Base-by-base conservation (phyloP, 306 rosid genomes). In the Cicer bijugum region DNA sequence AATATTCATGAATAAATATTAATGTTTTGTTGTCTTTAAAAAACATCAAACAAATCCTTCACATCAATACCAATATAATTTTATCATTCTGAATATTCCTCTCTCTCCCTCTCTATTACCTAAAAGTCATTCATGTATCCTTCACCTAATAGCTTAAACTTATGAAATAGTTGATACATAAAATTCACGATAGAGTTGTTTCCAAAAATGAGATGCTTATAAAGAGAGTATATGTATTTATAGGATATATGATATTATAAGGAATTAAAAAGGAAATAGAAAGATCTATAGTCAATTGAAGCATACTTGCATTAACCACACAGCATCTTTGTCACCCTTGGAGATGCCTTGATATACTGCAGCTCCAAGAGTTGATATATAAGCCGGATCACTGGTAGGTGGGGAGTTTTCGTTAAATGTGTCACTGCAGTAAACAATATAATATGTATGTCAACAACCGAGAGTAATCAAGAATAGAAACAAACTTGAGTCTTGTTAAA, bases 241-340 rank as follows among this genome's bases (percentile, higher is more conserved):
- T 45, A 19, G 15, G 55, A 63, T 39, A 47, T 1, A 19, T 40
- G 65, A 14, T 68, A 20, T 7, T 7, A 16, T 12, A 63, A 43
- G 51, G 44, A 71, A 67, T 55, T 50, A 44, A 53, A 71, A 12
- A 16, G 38, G 42, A 74, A 75, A 77, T n/a, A 12, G 59, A 65
- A 12, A 57, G 46, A 62, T 64, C 65, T 12, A 8, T 40, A 66
- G 72, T 67, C 71, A 64, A 84, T 56, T 74, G 82, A 76, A 84
- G 66, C 91, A 58, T 93, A 93, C 98, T 85, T 93, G 98, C 98
- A 93, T 93, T 76, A 93, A 85, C 98, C 98, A 93, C 75, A 93
- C 96, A n/a, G 98, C 97, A 84, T 91, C 96, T 78, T 80, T 84
- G 74, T 93, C 91, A 28, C 92, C 96, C 82, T 82, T 77, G 47